Base-by-base conservation (phyloP, 176 grass and related monocot species). In the Eleusine coracana region DNA sequence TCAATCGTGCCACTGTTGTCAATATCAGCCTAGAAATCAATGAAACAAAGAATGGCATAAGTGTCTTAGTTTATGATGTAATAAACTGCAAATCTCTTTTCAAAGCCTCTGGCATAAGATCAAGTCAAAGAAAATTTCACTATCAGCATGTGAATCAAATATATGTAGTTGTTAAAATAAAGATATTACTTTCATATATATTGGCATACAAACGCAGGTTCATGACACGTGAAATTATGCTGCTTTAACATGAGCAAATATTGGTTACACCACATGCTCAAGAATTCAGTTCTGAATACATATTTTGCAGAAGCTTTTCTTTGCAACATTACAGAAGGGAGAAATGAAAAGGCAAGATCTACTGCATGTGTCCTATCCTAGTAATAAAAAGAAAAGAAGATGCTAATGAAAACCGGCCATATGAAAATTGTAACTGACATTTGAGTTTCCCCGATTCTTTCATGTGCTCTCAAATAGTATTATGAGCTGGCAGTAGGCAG, bases 1-100 rank as follows among this genome's bases (percentile, higher is more conserved):
- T 99, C 96, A 85, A 99, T 99, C 31, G 93, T 99, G 59, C 96
- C 96, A 27, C 87, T 99, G 83, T 99, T 99, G 90, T 99, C 96
- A 48, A 99, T 78, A 59, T 99, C 96, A 13, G 96, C 96, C 96
- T 99, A 70, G n/a, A 86, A 86, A 86, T 78, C 18, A 68, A 51
- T 69, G 50, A 10, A 59, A 68, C 28, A 77, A 73, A 82, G 38
- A 66, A 83, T 62, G 10, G 77, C 5, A 20, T 88, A 70, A 81
- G 83, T 16, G 28, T 28, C 25, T 80, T 62, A 20, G 36, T 83
- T 75, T 72, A 58, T 64, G 28, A 70, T 56, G 55, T 58, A 38
- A 41, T 45, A 74, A 37, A 10, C 31, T 52, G 34, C 15, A 75
- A 75, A 12, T 40, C 54, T 34, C 45, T 73, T 68, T 21, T 39